A percentile compares a stretch with the other conserved stretches of the same genome.
Conservation (phyloP, 805 yeast genomes). For the Ogataea degrootiae region DNA sequence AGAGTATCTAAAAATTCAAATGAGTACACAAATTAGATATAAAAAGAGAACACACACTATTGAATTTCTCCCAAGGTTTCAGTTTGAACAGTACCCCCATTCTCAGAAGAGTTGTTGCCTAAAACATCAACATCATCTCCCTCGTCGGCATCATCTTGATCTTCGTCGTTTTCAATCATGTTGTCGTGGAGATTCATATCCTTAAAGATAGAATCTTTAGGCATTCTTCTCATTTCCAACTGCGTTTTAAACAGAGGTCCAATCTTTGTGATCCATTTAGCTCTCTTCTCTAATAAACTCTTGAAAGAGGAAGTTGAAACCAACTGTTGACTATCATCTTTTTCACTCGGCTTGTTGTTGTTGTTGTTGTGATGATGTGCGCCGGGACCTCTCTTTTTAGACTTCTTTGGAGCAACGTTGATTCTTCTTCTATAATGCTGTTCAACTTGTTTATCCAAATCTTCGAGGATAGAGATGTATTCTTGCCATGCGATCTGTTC, state of each 20-base stretch:
- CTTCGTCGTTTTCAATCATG: conserved; percentile 19
- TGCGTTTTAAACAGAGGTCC: conserved; percentile 75
- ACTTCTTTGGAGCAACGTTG: conserved; percentile 61
- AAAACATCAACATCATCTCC: conserved; percentile 24
- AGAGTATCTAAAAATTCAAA: too few relatives aligned
- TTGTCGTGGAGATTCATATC: conserved; percentile 26
- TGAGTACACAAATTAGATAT: not conserved
- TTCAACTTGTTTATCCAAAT: conserved; percentile 93
- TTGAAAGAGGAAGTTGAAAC: conserved; percentile 75
- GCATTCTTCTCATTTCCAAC: conserved; percentile 72
- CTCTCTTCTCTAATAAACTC: conserved; percentile 78
- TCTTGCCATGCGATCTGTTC: conserved; percentile 95
- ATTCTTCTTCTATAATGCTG: conserved; percentile 84
- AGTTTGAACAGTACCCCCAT: conserved; percentile 12
- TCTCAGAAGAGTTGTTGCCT: conserved; percentile 7
- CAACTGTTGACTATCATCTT: conserved; percentile 45
- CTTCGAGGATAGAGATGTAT: conserved; percentile 83
- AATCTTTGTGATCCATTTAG: conserved; percentile 82
- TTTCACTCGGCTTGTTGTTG: conserved; percentile 17
- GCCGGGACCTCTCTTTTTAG: conserved; percentile 44
- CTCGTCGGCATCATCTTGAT: conserved; percentile 24
- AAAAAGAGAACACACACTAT: not conserved
- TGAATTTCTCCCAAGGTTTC: conserved; percentile 14
- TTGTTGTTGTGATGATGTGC: conserved; percentile 15
- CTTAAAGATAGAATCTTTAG: conserved; percentile 54